These are phyloP conservation scores for Zygosaccharomyces bailii DNA, from an alignment of 805 yeast species.

Conservation along the genomic window DNA sequence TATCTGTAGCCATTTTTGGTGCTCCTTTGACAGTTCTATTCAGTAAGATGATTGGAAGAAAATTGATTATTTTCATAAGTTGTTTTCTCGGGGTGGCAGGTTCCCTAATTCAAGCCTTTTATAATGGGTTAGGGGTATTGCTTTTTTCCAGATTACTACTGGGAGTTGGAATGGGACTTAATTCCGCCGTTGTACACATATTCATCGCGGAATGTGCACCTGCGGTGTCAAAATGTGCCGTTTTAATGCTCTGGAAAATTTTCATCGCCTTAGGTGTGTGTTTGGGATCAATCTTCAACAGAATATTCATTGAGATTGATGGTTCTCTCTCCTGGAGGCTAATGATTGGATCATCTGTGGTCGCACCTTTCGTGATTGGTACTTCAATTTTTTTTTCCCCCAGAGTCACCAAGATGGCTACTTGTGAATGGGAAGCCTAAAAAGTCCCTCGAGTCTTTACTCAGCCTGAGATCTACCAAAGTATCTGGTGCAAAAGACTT, in stretches of 20 bases:
- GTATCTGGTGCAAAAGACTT: conserved; percentile 53
- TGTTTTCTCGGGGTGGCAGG: conserved; percentile 56
- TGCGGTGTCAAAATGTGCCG: conserved; percentile 61
- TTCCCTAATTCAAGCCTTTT: conserved; percentile 62
- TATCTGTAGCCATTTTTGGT: conserved; percentile 53
- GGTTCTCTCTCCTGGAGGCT: conserved; percentile 65
- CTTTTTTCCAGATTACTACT: conserved; percentile 59
- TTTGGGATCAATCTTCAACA: conserved; percentile 70
- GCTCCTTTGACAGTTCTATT: conserved; percentile 54
- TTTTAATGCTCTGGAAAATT: conserved; percentile 67
- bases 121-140: conserved; percentile 58
- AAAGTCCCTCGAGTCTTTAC: conserved; percentile 48
- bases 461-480: conserved; percentile 44
- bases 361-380: conserved; percentile 48
- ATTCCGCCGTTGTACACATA: conserved; percentile 73
- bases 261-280: conserved; percentile 70
- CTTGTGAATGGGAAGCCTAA: conserved; percentile 48
- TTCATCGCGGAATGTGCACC: conserved; percentile 75
- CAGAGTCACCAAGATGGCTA: conserved; percentile 74
- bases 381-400: conserved; percentile 42
- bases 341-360: conserved; percentile 68
- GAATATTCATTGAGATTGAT: conserved; percentile 57
- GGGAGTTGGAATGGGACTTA: conserved; percentile 70
- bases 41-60: conserved; percentile 54
- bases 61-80: conserved; percentile 55